phyloP scores from a whole-genome alignment of 148 eudicot genomes.

The Oxyria digyna region DNA sequence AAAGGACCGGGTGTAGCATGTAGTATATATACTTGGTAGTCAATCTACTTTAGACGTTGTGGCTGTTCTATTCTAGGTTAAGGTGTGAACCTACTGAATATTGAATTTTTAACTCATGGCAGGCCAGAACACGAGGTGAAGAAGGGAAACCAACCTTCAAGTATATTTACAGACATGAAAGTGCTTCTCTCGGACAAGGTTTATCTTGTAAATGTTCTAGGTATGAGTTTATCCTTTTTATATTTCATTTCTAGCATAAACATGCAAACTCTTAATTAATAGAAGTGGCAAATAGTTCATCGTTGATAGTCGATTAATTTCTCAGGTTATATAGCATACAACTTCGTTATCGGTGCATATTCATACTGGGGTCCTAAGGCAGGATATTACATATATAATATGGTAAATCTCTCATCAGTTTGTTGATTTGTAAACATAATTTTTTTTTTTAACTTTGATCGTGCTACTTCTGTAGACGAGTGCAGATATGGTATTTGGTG shows the following conservation, averaged over 20 bases:
- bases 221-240: constrained; percentile 18
- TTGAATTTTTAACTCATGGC: constrained; percentile 10
- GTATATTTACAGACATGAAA: constrained; percentile 51
- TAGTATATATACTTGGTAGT: too few relatives aligned
- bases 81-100: background rate
- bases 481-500: constrained; percentile 87
- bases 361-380: constrained; percentile 99
- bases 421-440: background rate
- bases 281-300: background rate
- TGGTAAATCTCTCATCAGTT: constrained; percentile 45
- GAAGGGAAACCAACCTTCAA: constrained; percentile 22
- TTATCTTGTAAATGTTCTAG: constrained; percentile 62
- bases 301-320: background rate
- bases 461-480: constrained; percentile 29
- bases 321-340: constrained; percentile 66
- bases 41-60: background rate
- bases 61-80: background rate
- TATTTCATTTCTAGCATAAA: background rate
- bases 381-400: constrained; percentile 68
- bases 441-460: background rate
- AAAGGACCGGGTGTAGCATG: too few relatives aligned
- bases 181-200: constrained; percentile 48
- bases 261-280: background rate
- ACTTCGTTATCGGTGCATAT: constrained; percentile 85
- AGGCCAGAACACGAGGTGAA: constrained; percentile 17